Percentiles rank a stretch among this genome's conserved stretches.
These are phyloP conservation scores for Oligophagozyma castellii DNA, from an alignment of 1,139 yeast genomes.

Conservation along the genomic window DNA sequence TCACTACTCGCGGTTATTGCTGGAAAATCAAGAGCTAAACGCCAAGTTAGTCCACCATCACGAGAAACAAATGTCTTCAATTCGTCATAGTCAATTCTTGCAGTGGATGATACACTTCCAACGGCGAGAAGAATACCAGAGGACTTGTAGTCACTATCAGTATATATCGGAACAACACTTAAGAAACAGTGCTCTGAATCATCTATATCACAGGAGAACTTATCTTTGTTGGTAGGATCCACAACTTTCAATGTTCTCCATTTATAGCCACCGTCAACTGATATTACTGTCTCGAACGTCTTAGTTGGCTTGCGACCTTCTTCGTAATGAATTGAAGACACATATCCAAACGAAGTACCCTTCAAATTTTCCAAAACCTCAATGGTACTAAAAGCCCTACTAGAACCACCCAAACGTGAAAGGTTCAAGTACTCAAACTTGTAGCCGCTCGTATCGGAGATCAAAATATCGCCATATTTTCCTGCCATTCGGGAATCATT, in stretches of 20 bases:
- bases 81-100: neutral
- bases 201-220: conserved; percentile 40
- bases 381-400: neutral
- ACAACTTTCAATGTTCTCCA: conserved; percentile 41
- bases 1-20: conserved; percentile 59
- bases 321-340: neutral
- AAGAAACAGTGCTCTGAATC: conserved; percentile 47
- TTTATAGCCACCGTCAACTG: conserved; percentile 48
- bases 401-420: neutral
- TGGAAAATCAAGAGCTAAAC: conserved; percentile 39
- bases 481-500: too few relatives aligned
- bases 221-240: conserved; percentile 25
- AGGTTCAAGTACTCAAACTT: conserved; percentile 9
- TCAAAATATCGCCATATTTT: conserved; percentile 29
- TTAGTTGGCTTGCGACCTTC: neutral
- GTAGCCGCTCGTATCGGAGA: conserved; percentile 21
- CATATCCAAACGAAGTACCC: too few relatives aligned
- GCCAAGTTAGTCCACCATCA: conserved; percentile 38
- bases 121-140: conserved; percentile 59
- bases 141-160: too few relatives aligned
- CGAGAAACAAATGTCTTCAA: conserved; percentile 2
- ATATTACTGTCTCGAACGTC: conserved; percentile 26
- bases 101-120: conserved; percentile 37
- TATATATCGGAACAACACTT: conserved; percentile 44
- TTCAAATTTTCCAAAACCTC: neutral